These are phyloP conservation scores for Serendipita indica DNA, from an alignment of 768 basidiomycete genomes.

Conservation along the genomic window DNA sequence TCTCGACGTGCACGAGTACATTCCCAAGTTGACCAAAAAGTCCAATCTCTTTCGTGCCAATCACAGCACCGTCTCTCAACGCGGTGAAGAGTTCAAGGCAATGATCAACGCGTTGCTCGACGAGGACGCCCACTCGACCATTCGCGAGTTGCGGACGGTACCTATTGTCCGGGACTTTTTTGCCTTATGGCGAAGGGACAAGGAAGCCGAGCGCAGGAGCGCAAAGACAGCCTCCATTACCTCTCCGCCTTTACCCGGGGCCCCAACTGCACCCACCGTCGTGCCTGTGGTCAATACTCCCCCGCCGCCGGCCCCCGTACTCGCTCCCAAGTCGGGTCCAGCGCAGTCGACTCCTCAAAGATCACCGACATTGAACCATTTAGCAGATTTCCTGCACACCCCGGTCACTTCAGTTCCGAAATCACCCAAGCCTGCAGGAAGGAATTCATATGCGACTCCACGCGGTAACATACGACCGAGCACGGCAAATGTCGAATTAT, in stretches of 20 bases:
- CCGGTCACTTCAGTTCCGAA: neutral
- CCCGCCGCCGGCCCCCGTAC: neutral
- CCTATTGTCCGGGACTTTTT: slow-evolving; percentile 60
- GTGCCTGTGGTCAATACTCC: neutral
- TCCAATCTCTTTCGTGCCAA: slow-evolving; percentile 58
- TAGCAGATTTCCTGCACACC: slow-evolving; percentile 6
- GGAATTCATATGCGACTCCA: slow-evolving; percentile 5
- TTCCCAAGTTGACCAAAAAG: slow-evolving; percentile 58
- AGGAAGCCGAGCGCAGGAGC: slow-evolving; percentile 25
- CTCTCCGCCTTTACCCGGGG: neutral
- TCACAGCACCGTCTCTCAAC: slow-evolving; percentile 47
- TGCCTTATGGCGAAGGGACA: slow-evolving; percentile 58
- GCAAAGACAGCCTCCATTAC: neutral
- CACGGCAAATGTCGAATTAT: neutral
- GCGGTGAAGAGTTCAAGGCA: slow-evolving; percentile 42
- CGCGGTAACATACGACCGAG: neutral
- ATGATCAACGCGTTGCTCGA: slow-evolving; percentile 44
- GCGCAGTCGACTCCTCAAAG: neutral
- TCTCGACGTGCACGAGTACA: slow-evolving; percentile 46
- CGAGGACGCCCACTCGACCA: slow-evolving; percentile 42
- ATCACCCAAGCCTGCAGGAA: neutral
- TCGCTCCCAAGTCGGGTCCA: neutral
- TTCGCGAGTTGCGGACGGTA: slow-evolving; percentile 48
- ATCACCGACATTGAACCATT: neutral
- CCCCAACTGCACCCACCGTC: neutral